These are phyloP conservation scores for Kwoniella bestiolae DNA, from an alignment of 768 basidiomycete genomes.

Conservation along the genomic window DNA sequence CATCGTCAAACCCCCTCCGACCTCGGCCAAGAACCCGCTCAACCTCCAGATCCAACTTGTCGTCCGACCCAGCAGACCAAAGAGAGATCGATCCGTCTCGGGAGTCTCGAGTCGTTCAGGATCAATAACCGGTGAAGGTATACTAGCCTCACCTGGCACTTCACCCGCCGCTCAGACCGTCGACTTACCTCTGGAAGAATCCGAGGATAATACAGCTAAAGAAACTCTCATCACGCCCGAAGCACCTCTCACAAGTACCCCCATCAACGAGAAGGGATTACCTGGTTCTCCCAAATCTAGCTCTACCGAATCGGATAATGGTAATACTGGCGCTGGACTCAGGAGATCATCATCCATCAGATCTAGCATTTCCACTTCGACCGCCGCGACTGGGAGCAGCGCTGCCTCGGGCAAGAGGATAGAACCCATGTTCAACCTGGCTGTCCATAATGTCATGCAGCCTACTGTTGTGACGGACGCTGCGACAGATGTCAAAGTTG, in stretches of 20 bases:
- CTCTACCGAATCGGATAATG: constrained; percentile 8
- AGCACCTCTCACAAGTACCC: not conserved
- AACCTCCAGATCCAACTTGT: constrained; percentile 92
- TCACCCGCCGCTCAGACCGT: constrained; percentile 15
- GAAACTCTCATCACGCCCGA: not conserved
- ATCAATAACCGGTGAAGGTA: constrained; percentile 11
- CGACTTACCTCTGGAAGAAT: constrained; percentile 16
- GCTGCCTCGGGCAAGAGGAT: constrained; percentile 40
- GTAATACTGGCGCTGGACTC: constrained; percentile 5
- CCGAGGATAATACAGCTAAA: constrained; percentile 8
- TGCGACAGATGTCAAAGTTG: constrained; percentile 55
- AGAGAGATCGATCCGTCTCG: constrained; percentile 32
- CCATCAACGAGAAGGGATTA: not conserved
- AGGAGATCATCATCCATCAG: constrained; percentile 24
- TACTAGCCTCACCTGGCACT: not conserved
- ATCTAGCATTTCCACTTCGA: constrained; percentile 29
- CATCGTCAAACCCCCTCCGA: constrained; percentile 86
- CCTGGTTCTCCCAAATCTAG: constrained; percentile 15
- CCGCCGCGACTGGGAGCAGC: constrained; percentile 30
- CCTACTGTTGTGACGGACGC: constrained; percentile 55
- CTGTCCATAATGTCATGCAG: constrained; percentile 56
- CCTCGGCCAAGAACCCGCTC: constrained; percentile 80
- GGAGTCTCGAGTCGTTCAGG: constrained; percentile 12
- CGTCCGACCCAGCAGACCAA: constrained; percentile 28
- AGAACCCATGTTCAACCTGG: constrained; percentile 55